Evolutionary conservation across 768 basidiomycete species (phyloP).

Genomic region (Pleurotus platypus): DNA sequence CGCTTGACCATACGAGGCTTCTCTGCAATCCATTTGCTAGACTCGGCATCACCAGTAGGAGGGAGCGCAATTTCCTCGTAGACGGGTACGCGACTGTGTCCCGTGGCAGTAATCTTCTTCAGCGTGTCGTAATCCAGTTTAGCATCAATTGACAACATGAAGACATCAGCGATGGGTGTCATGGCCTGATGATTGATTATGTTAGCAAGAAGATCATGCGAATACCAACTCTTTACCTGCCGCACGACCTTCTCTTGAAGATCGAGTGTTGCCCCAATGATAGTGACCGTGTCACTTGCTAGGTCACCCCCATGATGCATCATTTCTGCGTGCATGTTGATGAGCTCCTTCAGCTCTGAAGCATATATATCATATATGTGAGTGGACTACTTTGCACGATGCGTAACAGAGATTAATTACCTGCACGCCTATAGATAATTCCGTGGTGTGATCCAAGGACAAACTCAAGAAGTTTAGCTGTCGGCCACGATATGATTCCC

Average conservation of each 20-base stretch:
- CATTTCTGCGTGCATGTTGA: slow-evolving; percentile 78
- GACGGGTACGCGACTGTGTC: slow-evolving; percentile 82
- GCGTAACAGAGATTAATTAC: slow-evolving; percentile 21
- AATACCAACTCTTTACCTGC: slow-evolving; percentile 37
- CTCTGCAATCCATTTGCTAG: slow-evolving; percentile 3
- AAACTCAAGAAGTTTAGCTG: slow-evolving; percentile 78
- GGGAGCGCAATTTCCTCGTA: slow-evolving; percentile 74
- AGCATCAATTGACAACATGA: slow-evolving; percentile 86
- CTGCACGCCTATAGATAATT: slow-evolving; percentile 81
- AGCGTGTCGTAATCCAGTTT: slow-evolving; percentile 79
- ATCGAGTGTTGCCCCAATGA: slow-evolving; percentile 87
- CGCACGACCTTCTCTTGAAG: slow-evolving; percentile 82
- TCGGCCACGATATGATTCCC: slow-evolving; percentile 80
- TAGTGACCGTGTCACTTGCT: slow-evolving; percentile 81
- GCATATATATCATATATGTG: neutral
- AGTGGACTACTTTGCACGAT: neutral
- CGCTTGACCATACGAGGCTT: slow-evolving; percentile 62
- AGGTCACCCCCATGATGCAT: slow-evolving; percentile 81
- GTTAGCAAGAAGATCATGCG: neutral
- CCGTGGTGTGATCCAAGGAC: slow-evolving; percentile 83
- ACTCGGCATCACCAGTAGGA: slow-evolving; percentile 13
- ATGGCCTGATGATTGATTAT: slow-evolving; percentile 48
- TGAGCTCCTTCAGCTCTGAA: slow-evolving; percentile 81
- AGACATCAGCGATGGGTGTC: slow-evolving; percentile 76
- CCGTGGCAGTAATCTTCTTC: slow-evolving; percentile 70